Evolutionary conservation across 1,284 basidiomycete genomes (phyloP).

Genomic region (Pyrrhoderma lamaoense): DNA sequence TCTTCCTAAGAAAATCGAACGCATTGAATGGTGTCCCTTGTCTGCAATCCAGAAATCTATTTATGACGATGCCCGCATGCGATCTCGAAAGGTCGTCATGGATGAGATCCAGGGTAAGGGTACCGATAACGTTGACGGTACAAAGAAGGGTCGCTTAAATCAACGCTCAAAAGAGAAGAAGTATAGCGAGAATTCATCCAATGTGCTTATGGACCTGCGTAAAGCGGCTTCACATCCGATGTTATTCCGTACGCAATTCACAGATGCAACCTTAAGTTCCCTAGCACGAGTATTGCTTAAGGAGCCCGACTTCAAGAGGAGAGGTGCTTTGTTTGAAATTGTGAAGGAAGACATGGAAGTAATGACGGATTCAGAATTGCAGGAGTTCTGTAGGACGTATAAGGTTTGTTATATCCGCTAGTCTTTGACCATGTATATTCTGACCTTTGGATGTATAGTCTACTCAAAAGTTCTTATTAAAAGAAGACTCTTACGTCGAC

Average conservation of each 20-base stretch:
- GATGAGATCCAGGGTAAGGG: slow-evolving; percentile 35
- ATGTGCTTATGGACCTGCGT: slow-evolving; percentile 92
- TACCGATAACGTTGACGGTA: slow-evolving; percentile 30
- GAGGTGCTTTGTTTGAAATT: slow-evolving; percentile 70
- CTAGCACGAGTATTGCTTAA: slow-evolving; percentile 83
- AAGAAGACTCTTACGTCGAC: slow-evolving; percentile 74
- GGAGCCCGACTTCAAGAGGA: slow-evolving; percentile 81
- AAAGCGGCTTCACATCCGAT: slow-evolving; percentile 97
- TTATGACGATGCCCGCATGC: slow-evolving; percentile 79
- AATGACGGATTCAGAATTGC: slow-evolving; percentile 93
- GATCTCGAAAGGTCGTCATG: slow-evolving; percentile 77
- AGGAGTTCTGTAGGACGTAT: slow-evolving; percentile 73
- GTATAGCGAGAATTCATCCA: slow-evolving; percentile 73
- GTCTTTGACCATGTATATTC: background rate
- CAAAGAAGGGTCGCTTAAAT: slow-evolving; percentile 39
- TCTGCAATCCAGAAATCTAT: slow-evolving; percentile 76
- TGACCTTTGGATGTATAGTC: slow-evolving; percentile 41
- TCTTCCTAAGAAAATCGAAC: slow-evolving; percentile 87
- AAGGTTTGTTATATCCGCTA: slow-evolving; percentile 44
- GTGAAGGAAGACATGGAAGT: slow-evolving; percentile 91
- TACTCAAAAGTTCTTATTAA: slow-evolving; percentile 70
- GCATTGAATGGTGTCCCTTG: slow-evolving; percentile 93
- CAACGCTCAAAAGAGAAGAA: slow-evolving; percentile 55
- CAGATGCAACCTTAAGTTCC: slow-evolving; percentile 64
- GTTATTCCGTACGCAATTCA: slow-evolving; percentile 84